phyloP scores from a whole-genome alignment of 2,329 filamentous ascomycete species.

The Colletotrichum siamense region DNA sequence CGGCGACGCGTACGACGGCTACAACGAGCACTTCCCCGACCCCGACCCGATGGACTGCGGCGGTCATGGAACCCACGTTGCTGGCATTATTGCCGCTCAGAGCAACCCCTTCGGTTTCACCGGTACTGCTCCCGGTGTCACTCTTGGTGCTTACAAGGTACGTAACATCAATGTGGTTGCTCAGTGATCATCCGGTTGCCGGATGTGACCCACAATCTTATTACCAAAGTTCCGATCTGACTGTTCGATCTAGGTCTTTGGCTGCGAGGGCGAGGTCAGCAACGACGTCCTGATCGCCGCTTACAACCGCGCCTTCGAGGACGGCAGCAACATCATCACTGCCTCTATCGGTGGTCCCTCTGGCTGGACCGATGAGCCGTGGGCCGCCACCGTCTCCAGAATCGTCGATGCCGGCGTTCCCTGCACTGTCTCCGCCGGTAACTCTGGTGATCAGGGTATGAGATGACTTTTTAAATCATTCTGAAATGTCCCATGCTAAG shows the following conservation, averaged over 20 bases:
- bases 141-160: constrained; percentile 57
- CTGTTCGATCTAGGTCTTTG: constrained; percentile 47
- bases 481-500: background rate
- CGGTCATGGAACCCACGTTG: constrained; percentile 67
- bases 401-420: constrained; percentile 60
- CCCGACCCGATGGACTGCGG: constrained; percentile 59
- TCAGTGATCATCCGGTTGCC: background rate
- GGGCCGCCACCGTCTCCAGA: constrained; percentile 53
- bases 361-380: constrained; percentile 59
- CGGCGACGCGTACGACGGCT: constrained; percentile 54
- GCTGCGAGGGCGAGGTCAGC: constrained; percentile 53
- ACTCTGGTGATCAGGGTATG: constrained; percentile 46
- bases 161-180: background rate
- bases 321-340: constrained; percentile 63
- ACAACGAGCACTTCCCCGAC: constrained; percentile 47
- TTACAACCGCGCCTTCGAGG: constrained; percentile 65
- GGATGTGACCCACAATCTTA: background rate
- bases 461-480: background rate
- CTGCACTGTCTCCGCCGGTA: constrained; percentile 59
- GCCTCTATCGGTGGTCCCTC: constrained; percentile 56
- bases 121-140: constrained; percentile 62
- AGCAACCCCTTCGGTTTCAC: constrained; percentile 57
- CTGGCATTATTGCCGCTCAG: constrained; percentile 68
- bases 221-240: background rate
- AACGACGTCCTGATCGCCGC: constrained; percentile 65